These are phyloP conservation scores for Tricholoma sp. DNA, from an alignment of 768 basidiomycete species.

Conservation along the genomic window DNA sequence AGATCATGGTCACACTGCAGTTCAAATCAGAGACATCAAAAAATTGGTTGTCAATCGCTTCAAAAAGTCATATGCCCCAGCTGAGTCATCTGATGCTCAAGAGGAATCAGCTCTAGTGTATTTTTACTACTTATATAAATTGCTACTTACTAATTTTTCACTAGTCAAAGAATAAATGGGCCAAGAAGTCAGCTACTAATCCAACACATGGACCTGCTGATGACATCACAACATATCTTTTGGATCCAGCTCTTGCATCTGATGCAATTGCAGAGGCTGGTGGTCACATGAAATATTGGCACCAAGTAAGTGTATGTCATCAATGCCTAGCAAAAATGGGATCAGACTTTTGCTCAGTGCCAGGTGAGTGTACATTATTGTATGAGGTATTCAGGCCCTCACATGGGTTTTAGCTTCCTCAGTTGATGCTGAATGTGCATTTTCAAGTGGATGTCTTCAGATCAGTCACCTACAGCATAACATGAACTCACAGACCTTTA, in stretches of 20 bases:
- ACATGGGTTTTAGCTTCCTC: not conserved
- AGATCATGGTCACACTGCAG: not conserved
- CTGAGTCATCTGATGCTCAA: not conserved
- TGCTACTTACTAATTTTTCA: not conserved
- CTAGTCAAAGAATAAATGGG: not conserved
- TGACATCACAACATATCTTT: constrained; percentile 1
- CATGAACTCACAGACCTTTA: constrained; percentile 29
- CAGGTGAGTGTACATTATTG: constrained; percentile 6
- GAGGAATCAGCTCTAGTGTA: not conserved
- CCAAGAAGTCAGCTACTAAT: not conserved
- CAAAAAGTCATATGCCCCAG: not conserved
- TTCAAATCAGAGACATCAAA: constrained; percentile 1
- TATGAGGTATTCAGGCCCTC: not conserved
- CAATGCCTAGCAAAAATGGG: not conserved
- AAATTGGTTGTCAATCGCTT: not conserved
- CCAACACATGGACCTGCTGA: not conserved
- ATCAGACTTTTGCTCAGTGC: not conserved
- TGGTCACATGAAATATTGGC: constrained; percentile 4
- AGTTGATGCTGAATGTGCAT: constrained; percentile 1
- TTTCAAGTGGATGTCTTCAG: constrained; percentile 12
- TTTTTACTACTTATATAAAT: not conserved
- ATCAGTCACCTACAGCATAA: constrained; percentile 29
- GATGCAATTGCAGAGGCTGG: constrained; percentile 5
- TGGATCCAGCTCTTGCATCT: not conserved
- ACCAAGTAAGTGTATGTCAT: not conserved